These are phyloP conservation scores for Aspergillus biplanus DNA, from an alignment of 495 filamentous ascomycete genomes.

Conservation along the genomic window DNA sequence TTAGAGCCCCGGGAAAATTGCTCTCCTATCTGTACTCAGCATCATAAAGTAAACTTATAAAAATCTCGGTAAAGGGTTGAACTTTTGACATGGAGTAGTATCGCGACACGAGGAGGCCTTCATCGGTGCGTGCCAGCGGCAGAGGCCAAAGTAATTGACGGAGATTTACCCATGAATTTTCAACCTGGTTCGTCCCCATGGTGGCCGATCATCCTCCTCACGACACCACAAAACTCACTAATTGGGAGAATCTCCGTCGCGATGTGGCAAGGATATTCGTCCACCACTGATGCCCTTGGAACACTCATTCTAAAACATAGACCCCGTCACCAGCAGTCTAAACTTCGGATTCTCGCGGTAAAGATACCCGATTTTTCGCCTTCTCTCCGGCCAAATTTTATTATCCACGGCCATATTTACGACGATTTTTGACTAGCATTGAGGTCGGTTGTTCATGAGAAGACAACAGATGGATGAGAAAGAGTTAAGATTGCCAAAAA, in stretches of 20 bases:
- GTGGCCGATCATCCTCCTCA: too few relatives aligned
- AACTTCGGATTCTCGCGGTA: conserved; percentile 11
- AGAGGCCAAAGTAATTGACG: too few relatives aligned
- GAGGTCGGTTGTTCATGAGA: background rate
- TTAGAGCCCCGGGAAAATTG: background rate
- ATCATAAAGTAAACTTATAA: too few relatives aligned
- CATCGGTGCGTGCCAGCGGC: too few relatives aligned
- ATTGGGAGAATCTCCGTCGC: conserved; percentile 1
- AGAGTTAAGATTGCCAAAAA: background rate
- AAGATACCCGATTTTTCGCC: conserved; percentile 6
- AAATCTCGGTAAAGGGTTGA: too few relatives aligned
- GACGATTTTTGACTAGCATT: background rate
- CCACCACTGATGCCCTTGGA: background rate
- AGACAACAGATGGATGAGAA: background rate
- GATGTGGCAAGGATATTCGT: background rate
- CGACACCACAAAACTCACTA: too few relatives aligned
- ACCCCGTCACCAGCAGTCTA: background rate
- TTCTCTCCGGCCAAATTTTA: background rate
- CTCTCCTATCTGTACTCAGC: too few relatives aligned
- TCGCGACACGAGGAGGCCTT: too few relatives aligned
- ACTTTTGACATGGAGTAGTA: too few relatives aligned
- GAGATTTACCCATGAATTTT: too few relatives aligned
- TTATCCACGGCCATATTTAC: background rate
- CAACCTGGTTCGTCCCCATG: too few relatives aligned
- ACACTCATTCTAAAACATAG: background rate